phyloP scores from a whole-genome alignment of 2,329 filamentous ascomycete genomes.

The Fulvia fulva region DNA sequence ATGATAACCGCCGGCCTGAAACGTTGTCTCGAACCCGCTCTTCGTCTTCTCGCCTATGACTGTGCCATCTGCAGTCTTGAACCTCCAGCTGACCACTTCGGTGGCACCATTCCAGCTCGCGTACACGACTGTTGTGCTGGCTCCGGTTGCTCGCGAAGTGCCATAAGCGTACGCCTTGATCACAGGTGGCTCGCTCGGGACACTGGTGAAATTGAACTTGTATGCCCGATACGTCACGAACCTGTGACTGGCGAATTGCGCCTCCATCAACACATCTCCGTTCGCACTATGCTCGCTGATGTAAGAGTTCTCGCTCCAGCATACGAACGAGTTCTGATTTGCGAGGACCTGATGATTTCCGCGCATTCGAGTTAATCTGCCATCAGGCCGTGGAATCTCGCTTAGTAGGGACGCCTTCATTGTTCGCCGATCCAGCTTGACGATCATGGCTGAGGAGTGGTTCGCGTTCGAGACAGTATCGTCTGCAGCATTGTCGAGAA shows the following conservation, averaged over 20 bases:
- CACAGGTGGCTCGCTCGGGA: constrained; percentile 23
- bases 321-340: constrained; percentile 29
- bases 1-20: not conserved
- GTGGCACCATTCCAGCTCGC: constrained; percentile 39
- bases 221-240: constrained; percentile 40
- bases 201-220: constrained; percentile 36
- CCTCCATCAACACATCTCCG: constrained; percentile 25
- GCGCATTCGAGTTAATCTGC: constrained; percentile 26
- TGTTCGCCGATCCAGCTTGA: constrained; percentile 5
- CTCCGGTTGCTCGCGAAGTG: constrained; percentile 21
- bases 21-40: constrained; percentile 15
- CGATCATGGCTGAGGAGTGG: constrained; percentile 6
- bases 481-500: constrained; percentile 12
- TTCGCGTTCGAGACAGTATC: constrained; percentile 2
- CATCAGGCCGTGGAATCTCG: constrained; percentile 34
- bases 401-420: not conserved
- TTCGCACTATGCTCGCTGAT: constrained; percentile 7
- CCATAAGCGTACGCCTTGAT: constrained; percentile 32
- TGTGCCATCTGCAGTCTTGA: constrained; percentile 18
- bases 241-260: constrained; percentile 31
- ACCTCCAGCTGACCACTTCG: constrained; percentile 35
- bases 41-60: not conserved
- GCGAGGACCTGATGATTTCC: constrained; percentile 36
- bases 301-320: constrained; percentile 13
- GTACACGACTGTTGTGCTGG: constrained; percentile 17